Evolutionary conservation across 225 moss, liverwort and hornwort species (phyloP), one percentile per base, ranked within the genome.

Genomic region (Polytrichum commune): DNA sequence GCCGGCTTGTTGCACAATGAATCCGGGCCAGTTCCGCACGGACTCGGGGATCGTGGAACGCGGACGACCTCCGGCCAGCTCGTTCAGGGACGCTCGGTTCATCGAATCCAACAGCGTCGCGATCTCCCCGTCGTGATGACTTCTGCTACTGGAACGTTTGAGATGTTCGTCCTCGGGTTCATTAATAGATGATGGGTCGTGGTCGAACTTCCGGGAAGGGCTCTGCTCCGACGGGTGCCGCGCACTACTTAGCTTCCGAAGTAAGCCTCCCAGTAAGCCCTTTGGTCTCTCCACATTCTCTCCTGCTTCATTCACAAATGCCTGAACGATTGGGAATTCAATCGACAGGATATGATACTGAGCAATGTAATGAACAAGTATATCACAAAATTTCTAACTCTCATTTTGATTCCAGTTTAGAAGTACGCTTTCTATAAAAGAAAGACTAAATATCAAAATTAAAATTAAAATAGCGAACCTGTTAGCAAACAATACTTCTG

Each of bases 191-290:
- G 38, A 38, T 13, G 38, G 38, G 2, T 81, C 77, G 19, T 76
- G 76, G 5, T 76, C 66, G 5, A 76, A 25, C 61, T 83, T 72
- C 60, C 35, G 66, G 33, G 63, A 30, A 58, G 28, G 1, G 72
- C 63, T 66, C 23, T 74, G 65, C 33, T 82, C 82, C 0, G 77
- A 63, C 25, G 78, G 80, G 13, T 86, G 87, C 81, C 82, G 81
- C 19, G 72, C 76, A 2, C 68, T 74, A 1, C 68, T 74, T 6
- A 83, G 75, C 70, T 86, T 86, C 7, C 83, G 77, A 8, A 86
- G 75, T 10, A 86, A 30, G 23, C 79, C 86, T 46, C 75, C 75
- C 86, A 82, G 83, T 8, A 75, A 8, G 55, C 86, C 53, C 70
- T 79, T 77, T 27, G 83, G 77, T 18, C 77, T 64, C 27, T 83